Evolutionary conservation across 2,329 filamentous ascomycete genomes (phyloP).

Genomic region (Coleophoma cylindrospora): DNA sequence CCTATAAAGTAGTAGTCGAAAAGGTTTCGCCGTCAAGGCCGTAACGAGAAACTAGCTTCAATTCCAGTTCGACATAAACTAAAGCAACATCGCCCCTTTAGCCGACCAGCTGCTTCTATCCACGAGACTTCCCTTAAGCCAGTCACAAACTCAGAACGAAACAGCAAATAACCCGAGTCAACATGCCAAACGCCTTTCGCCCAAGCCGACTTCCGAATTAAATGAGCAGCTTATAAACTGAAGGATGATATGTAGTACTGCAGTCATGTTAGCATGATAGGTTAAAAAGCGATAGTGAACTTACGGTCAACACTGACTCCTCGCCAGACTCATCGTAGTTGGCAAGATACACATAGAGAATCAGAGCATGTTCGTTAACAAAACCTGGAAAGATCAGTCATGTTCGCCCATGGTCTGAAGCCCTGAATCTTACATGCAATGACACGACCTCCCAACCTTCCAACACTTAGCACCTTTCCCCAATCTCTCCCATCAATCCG

Average conservation of each 20-base stretch:
- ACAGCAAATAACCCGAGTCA: too few relatives aligned
- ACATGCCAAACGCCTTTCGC: too few relatives aligned
- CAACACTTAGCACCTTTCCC: slow-evolving; percentile 90
- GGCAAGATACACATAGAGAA: slow-evolving; percentile 77
- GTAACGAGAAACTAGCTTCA: too few relatives aligned
- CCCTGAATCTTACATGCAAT: slow-evolving; percentile 67
- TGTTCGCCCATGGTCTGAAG: not conserved
- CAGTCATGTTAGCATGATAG: slow-evolving; percentile 4
- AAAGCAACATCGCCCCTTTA: too few relatives aligned
- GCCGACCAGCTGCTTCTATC: too few relatives aligned
- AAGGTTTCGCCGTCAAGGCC: too few relatives aligned
- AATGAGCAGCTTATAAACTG: slow-evolving; percentile 27
- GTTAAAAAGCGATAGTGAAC: slow-evolving; percentile 18
- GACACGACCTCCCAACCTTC: slow-evolving; percentile 80
- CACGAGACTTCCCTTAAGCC: too few relatives aligned
- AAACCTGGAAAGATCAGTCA: slow-evolving; percentile 45
- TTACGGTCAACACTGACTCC: slow-evolving; percentile 72
- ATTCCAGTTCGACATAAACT: too few relatives aligned
- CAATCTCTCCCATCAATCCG: slow-evolving; percentile 91
- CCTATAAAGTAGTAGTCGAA: too few relatives aligned
- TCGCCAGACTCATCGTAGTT: slow-evolving; percentile 64
- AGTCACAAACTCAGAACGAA: too few relatives aligned
- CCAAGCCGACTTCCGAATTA: too few relatives aligned
- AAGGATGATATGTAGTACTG: slow-evolving; percentile 57
- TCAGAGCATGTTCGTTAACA: slow-evolving; percentile 72